Base-by-base conservation (phyloP, 2,329 filamentous ascomycete species). In the Aspergillus tubingensis region DNA sequence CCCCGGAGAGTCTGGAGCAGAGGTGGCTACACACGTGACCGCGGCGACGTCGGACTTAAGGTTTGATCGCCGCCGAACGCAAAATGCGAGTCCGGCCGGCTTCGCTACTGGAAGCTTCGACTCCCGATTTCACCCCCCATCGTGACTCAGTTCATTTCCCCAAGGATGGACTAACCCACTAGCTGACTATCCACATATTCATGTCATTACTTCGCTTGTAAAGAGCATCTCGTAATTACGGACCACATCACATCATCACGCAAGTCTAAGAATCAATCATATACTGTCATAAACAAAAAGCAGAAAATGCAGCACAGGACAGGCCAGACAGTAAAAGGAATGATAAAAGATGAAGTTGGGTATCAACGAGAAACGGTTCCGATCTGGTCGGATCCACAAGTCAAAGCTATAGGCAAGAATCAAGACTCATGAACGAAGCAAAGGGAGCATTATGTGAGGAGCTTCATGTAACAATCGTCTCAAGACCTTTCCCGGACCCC, bases 401-500 rank as follows among this genome's bases (percentile, higher is more conserved):
- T n/a, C 8, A 32, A 19, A 19, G 25, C 23, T 41, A 44, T 32
- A 32, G 17, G 17, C 23, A 55, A 36, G 21, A 41, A 41, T 13
- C 13, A 32, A 19, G 49, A 54, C 41, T 44, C 10, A 4, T 17
- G 13, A 7, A 21, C 23, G 19, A 36, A 38, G 21, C 10, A 32
- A 49, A 57, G 5, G 30, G n/a, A 48, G 10, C 15, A 48, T 41
- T 25, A 23, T 44, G 41, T 25, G 36, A 39, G 53, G 30, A 10
- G 53, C 44, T 36, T 36, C 30, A 23, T 11, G 41, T 54, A 30
- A 13, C 32, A 5, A 13, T 36, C 10, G 47, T 27, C 32, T 62
- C 65, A 74, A 36, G 49, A 68, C 60, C 71, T 68, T 55, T 71
- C 69, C 21, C 72, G 71, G 30, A 69, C 39, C 13, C 51, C 52